phyloP scores from a whole-genome alignment of 225 moss, liverwort and hornwort genomes.

The Anthoceros angustus region DNA sequence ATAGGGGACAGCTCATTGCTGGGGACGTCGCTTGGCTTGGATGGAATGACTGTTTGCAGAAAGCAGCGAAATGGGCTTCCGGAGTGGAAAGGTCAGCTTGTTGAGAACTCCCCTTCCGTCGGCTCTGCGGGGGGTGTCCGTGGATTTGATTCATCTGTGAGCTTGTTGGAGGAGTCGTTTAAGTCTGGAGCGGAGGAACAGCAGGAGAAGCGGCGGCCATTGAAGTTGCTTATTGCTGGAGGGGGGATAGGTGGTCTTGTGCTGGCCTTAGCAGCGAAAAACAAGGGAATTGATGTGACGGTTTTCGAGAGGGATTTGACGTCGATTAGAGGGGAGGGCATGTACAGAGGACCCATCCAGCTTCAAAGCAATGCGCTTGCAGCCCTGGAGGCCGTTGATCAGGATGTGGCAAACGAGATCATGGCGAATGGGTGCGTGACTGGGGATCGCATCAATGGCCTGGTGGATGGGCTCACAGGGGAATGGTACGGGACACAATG shows the following conservation, averaged over 20 bases:
- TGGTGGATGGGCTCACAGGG: slow-evolving; percentile 72
- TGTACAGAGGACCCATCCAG: slow-evolving; percentile 92
- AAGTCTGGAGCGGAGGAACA: too few relatives aligned
- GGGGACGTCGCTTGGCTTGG: too few relatives aligned
- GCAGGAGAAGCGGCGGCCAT: background rate
- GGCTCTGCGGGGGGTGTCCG: background rate
- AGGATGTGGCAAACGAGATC: slow-evolving; percentile 52
- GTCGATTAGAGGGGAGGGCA: slow-evolving; percentile 86
- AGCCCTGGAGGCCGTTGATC: slow-evolving; percentile 82
- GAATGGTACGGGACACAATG: slow-evolving; percentile 65
- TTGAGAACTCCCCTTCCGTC: background rate
- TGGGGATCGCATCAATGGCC: slow-evolving; percentile 93
- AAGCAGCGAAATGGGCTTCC: background rate
- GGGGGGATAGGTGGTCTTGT: slow-evolving; percentile 97
- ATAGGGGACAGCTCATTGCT: too few relatives aligned
- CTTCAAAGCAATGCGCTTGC: slow-evolving; percentile 93
- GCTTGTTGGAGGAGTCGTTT: background rate
- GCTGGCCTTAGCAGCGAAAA: slow-evolving; percentile 68
- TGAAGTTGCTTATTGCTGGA: slow-evolving; percentile 57
- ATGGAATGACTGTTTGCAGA: too few relatives aligned
- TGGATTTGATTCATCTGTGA: background rate
- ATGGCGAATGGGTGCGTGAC: slow-evolving; percentile 71
- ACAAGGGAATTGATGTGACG: slow-evolving; percentile 63
- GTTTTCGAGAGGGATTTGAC: slow-evolving; percentile 92
- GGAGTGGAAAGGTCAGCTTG: background rate